Evolutionary conservation across 306 rosid genomes (phyloP), one percentile per base, ranked within the genome.

Genomic region (Cercis canadensis): DNA sequence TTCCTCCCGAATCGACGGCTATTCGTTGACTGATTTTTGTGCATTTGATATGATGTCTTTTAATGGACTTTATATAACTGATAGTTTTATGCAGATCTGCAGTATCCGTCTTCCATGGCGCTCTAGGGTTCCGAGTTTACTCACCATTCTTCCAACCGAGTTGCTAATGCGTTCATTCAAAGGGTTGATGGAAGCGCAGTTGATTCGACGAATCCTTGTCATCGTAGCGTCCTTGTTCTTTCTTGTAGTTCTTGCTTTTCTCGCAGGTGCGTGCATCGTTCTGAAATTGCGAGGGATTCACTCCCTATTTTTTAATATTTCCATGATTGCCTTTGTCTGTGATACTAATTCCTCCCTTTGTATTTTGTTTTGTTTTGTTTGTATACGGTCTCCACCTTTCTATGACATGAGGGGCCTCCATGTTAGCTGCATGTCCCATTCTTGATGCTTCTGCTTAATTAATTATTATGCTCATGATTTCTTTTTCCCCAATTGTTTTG

Each of bases 1-100:
- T 3, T 24, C 3, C 29, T 24, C 29, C 29, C 29, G 66, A 19
- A 82, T 75, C 87, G 89, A 84, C 92, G 89, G 89, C 83, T 78
- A 52, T 21, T 13, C 41, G 65, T 12, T 45, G 75, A 80, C 77
- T 57, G 70, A 59, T 86, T 81, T n/a, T 16, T 13, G 19, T 39
- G 3, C 47, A 9, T 24, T n/a, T 57, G 70, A 47, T 65, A 62
- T 57, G 81, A 79, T 75, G 29, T 67, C 62, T 79, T 67, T 70
- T 43, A 0, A 36, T 62, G 8, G 8, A 16, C 54, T 54, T 36
- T 70, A 41, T 60, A 46, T 66, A 19, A 67, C 57, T 41, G 7
- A 10, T 55, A 46, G 17, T 75, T 53, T 46, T 45, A 67, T 70
- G 68, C 72, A 62, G 81, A 68, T 64, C 40, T 37, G n/a, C 17